These are phyloP conservation scores for Hysterium pulicare DNA, from an alignment of 2,329 filamentous ascomycete genomes.

Conservation along the genomic window DNA sequence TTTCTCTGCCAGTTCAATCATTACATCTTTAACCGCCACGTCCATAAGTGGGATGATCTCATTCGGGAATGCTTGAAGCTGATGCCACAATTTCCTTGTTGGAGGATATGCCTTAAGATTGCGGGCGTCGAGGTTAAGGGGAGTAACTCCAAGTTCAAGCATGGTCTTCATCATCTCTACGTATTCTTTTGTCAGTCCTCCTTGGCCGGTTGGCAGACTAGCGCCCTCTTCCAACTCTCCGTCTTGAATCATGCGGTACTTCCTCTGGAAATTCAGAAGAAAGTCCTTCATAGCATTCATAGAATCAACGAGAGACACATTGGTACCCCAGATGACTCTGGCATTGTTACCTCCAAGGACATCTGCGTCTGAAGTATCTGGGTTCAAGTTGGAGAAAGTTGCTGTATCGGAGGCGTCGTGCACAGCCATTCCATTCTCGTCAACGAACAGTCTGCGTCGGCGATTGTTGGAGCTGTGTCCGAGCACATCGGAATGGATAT, in stretches of 20 bases:
- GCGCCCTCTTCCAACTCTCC: conserved; percentile 73
- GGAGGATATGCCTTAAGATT: conserved; percentile 92
- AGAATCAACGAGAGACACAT: conserved; percentile 87
- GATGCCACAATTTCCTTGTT: conserved; percentile 92
- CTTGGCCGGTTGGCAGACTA: conserved; percentile 62
- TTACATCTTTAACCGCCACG: conserved; percentile 86
- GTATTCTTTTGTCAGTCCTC: conserved; percentile 77
- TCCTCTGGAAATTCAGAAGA: conserved; percentile 82
- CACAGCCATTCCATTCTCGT: conserved; percentile 60
- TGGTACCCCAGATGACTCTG: conserved; percentile 93
- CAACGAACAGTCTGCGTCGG: conserved; percentile 60
- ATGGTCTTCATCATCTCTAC: conserved; percentile 83
- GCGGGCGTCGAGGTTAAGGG: conserved; percentile 81
- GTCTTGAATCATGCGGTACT: conserved; percentile 89
- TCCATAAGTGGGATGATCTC: conserved; percentile 98
- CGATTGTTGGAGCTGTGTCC: conserved; percentile 48
- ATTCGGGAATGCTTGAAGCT: conserved; percentile 88
- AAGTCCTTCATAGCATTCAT: conserved; percentile 89
- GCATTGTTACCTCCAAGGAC: conserved; percentile 76
- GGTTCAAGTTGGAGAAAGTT: conserved; percentile 67
- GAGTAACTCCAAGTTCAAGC: conserved; percentile 78
- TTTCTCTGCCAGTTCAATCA: conserved; percentile 82
- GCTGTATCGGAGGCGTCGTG: conserved; percentile 54
- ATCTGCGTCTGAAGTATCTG: conserved; percentile 89
- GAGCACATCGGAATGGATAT: conserved; percentile 79